Evolutionary conservation across 2,329 filamentous ascomycete species (phyloP), one percentile per base, ranked within the genome.

Genomic region (Penicillium polonicum): DNA sequence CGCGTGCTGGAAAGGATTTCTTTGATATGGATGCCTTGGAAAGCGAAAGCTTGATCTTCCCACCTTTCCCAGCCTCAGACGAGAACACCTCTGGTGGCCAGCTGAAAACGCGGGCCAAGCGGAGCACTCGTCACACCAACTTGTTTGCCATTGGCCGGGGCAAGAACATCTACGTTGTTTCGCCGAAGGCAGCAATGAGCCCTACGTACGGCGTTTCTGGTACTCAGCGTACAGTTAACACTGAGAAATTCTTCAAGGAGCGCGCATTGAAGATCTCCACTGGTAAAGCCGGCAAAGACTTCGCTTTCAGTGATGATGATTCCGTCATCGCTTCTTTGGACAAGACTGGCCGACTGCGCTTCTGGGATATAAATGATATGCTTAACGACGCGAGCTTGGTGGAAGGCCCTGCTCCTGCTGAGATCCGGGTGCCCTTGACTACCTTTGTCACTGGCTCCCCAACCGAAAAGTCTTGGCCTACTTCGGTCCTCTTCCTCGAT

Each of bases 251-350:
- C 62, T 85, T 94, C 64, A 88, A 88, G 70, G 89, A 97, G 71
- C 92, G 90, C 70, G 90, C 90, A 48, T 80, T 97, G 64, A 95
- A 92, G 77, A 96, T 99, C 76, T 91, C 93, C 66, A 97, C 92
- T 61, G 94, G 93, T 66, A 99, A 99, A 80, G 93, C 94, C 64
- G 94, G 92, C 62, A 99, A 99, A 76, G 94, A 99, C 74, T 99
- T 99, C 73, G 89, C 88, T 46, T 99, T 99, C 78, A 97, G 93
- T 75, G 92, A 96, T 74, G 94, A 99, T 74, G 94, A 99, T 74
- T 90, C 89, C 2, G 88, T 93, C 41, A 91, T 99, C 66, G 92
- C 95, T 46, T 97, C 93, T 48, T 85, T 99, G 52, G 95, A 99
- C 75, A 99, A 99, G 80, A 93, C 92, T 59, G 95, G 94, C 48